phyloP scores from a whole-genome alignment of 1,139 yeast species.

The Lodderomyces elongisporus region DNA sequence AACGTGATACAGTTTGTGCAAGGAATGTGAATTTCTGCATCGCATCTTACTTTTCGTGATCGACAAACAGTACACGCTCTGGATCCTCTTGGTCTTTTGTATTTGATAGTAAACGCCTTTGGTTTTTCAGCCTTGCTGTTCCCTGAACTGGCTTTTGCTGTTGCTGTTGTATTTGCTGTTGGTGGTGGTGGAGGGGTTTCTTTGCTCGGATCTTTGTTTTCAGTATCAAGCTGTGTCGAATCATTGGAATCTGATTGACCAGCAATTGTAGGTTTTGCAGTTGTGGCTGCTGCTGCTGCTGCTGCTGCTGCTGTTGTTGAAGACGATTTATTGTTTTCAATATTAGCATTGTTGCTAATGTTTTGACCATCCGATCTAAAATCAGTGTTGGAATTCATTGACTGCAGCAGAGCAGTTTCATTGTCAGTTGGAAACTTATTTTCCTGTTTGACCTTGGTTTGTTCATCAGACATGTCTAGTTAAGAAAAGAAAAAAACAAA shows the following conservation, averaged over 20 bases:
- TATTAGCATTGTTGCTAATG: no score
- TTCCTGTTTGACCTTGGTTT: neutral
- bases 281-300: no score
- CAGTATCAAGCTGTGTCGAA: neutral
- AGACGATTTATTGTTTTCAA: no score
- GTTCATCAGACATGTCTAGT: neutral
- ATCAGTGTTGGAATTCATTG: no score
- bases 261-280: neutral
- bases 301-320: no score
- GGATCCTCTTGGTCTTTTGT: slow-evolving; percentile 48
- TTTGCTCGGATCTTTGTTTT: neutral
- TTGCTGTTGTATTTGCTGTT: neutral
- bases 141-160: neutral
- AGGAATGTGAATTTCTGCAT: slow-evolving; percentile 64
- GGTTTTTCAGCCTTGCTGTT: slow-evolving; percentile 28
- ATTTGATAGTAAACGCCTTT: slow-evolving; percentile 46
- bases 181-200: no score
- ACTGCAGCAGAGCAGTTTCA: no score
- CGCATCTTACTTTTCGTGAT: slow-evolving; percentile 69
- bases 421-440: no score
- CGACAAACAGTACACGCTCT: slow-evolving; percentile 59
- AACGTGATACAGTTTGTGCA: slow-evolving; percentile 75
- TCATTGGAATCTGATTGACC: neutral
- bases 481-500: no score
- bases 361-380: no score